Evolutionary conservation across 2,329 filamentous ascomycete species (phyloP).

Genomic region (Penicillium sp.): DNA sequence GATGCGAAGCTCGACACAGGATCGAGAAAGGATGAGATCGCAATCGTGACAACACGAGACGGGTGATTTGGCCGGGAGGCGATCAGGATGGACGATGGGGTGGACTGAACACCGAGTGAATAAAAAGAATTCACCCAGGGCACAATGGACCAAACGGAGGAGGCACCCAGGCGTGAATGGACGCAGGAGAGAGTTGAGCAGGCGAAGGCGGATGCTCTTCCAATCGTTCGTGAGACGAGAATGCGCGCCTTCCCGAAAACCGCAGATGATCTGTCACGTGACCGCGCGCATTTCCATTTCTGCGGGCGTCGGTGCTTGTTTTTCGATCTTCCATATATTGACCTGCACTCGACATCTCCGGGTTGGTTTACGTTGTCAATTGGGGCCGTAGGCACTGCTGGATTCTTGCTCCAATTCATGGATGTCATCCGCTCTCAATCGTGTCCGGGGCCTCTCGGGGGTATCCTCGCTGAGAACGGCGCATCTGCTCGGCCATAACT

Average conservation of each 20-base stretch:
- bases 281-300: conserved; percentile 27
- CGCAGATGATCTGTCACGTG: conserved; percentile 40
- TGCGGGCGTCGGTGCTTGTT: conserved; percentile 17
- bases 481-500: conserved; percentile 31
- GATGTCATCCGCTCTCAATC: conserved; percentile 48
- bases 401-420: conserved; percentile 41
- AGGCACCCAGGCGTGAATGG: not conserved
- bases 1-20: conserved; percentile 33
- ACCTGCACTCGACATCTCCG: not conserved
- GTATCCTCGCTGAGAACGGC: conserved; percentile 40
- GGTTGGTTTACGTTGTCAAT: not conserved
- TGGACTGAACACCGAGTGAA: not conserved
- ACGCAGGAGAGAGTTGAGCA: conserved; percentile 1
- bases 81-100: too few species aligned
- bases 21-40: conserved; percentile 32
- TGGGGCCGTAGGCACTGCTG: conserved; percentile 15
- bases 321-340: not conserved
- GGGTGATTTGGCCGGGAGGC: conserved; percentile 1
- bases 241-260: conserved; percentile 36
- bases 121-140: not conserved
- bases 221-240: conserved; percentile 26
- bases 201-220: conserved; percentile 23
- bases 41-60: conserved; percentile 25
- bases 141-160: conserved; percentile 10
- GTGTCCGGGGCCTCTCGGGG: conserved; percentile 43